A percentile compares a stretch with the other conserved stretches of the same genome.
These are phyloP conservation scores for Helenozyma baotianmanensis DNA, from an alignment of 805 yeast genomes.

Conservation along the genomic window DNA sequence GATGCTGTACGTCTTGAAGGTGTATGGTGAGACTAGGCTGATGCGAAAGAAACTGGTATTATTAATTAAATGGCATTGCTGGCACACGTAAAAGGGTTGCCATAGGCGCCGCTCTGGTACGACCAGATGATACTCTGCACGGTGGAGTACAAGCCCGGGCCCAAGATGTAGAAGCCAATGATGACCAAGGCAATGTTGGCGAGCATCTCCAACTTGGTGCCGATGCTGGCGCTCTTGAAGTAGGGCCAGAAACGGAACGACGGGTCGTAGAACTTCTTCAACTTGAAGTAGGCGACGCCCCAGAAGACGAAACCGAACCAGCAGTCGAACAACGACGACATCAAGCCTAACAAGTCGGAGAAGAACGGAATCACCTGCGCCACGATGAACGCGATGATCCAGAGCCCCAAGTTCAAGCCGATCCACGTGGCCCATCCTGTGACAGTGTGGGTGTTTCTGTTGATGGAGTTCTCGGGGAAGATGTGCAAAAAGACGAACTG, in stretches of 20 bases:
- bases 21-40: too few relatives aligned
- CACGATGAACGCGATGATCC: conserved; percentile 53
- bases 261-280: conserved; percentile 24
- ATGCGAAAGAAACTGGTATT: too few relatives aligned
- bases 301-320: conserved; percentile 65
- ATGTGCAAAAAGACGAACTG: conserved; percentile 47
- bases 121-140: conserved; percentile 51
- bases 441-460: conserved; percentile 44
- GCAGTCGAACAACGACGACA: conserved; percentile 60
- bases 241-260: conserved; percentile 19
- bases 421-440: conserved; percentile 54
- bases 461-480: conserved; percentile 38
- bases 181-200: conserved; percentile 35
- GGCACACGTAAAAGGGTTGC: conserved; percentile 49
- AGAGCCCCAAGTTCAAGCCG: conserved; percentile 36
- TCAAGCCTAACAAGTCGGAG: conserved; percentile 50
- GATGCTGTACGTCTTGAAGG: too few relatives aligned
- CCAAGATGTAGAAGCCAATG: conserved; percentile 51
- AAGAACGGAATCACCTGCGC: conserved; percentile 66
- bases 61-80: conserved; percentile 27
- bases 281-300: conserved; percentile 53
- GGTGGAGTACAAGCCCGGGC: conserved; percentile 57
- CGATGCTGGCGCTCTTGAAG: conserved; percentile 21
- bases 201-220: conserved; percentile 34
- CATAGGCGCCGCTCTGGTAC: conserved; percentile 45